Base-by-base conservation (phyloP, 495 filamentous ascomycete species). In the Annulohypoxylon nitens region DNA sequence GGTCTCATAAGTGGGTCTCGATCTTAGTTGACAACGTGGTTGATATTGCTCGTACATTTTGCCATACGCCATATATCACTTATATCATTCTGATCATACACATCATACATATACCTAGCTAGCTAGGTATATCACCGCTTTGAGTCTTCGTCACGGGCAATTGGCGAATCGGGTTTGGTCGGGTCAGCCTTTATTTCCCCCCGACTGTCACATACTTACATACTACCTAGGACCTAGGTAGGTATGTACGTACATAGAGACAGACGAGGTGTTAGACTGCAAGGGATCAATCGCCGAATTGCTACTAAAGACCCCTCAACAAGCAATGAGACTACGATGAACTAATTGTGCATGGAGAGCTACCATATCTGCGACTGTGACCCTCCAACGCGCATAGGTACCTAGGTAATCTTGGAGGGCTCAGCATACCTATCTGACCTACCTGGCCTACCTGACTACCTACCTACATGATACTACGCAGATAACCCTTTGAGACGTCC, bases 91-190 rank as follows among this genome's bases (percentile, higher is more conserved):
- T 26, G 8, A 25, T 16, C 25, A 16, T 9, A 5, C 25, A 55
- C 10, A 6, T 34, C 4, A 1, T 9, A 12, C 8, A 12, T 55
- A 55, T 8, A 30, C 30, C 30, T 30, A 6, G 5, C 30, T 30
- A 30, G 5, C 2, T 55, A 23, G 51, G 34, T 69, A 54, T 61
- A 73, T 65, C 65, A 69, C 18, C 41, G 41, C 58, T n/a, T 70
- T 67, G 53, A 61, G 70, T 74, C 72, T 50, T 64, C 23, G 51
- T 16, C 11, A 7, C 26, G 26, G 63, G 30, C 30, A 62, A 75
- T 75, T 75, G 67, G 37, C 72, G 59, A 75, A 70, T 75, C 72
- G 72, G 72, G 59, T 36, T 61, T 45, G 43, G 54, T 75, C 72
- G 67, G 72, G 64, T 23, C 43, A 65, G 61, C 61, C 55, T 61